phyloP scores from a whole-genome alignment of 108 stramenopile species.

The Nitzschia putrida region DNA sequence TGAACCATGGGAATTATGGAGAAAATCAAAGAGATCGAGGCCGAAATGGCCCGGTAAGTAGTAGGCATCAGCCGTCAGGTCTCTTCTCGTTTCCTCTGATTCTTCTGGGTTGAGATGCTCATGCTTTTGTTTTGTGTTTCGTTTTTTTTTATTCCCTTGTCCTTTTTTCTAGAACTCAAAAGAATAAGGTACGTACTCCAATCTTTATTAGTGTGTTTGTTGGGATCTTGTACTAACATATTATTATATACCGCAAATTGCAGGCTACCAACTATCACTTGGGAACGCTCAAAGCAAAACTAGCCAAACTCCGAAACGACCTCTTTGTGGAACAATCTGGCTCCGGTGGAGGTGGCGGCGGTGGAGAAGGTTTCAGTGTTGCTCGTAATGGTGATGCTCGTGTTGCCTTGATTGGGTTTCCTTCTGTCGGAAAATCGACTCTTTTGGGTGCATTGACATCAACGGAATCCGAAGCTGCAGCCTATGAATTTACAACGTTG shows the following conservation, averaged over 20 bases:
- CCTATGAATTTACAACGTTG: conserved; percentile 95
- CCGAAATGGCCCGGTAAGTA: conserved; percentile 63
- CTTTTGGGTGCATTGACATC: conserved; percentile 86
- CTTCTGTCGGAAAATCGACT: conserved; percentile 91
- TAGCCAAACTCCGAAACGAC: conserved; percentile 94
- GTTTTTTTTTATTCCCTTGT: not conserved
- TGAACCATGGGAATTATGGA: conserved; percentile 69
- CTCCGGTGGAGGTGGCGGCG: conserved; percentile 70
- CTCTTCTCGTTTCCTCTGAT: not conserved
- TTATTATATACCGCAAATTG: not conserved
- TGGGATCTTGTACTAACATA: not conserved
- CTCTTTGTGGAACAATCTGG: conserved; percentile 88
- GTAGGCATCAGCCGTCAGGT: not conserved
- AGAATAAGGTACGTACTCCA: conserved; percentile 52
- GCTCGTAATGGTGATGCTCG: conserved; percentile 95
- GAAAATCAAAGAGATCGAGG: conserved; percentile 88
- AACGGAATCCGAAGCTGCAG: conserved; percentile 91
- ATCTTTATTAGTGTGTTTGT: not conserved
- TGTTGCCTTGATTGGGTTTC: conserved; percentile 97
- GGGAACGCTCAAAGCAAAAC: conserved; percentile 97
- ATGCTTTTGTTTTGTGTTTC: not conserved
- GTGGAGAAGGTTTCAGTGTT: conserved; percentile 92
- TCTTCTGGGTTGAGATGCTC: not conserved
- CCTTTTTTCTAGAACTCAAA: conserved; percentile 56
- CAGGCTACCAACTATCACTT: conserved; percentile 83